A percentile compares a stretch with the other conserved stretches of the same genome.
Evolutionary conservation across 2,329 filamentous ascomycete genomes (phyloP).

Genomic region (Botryotinia narcissicola): DNA sequence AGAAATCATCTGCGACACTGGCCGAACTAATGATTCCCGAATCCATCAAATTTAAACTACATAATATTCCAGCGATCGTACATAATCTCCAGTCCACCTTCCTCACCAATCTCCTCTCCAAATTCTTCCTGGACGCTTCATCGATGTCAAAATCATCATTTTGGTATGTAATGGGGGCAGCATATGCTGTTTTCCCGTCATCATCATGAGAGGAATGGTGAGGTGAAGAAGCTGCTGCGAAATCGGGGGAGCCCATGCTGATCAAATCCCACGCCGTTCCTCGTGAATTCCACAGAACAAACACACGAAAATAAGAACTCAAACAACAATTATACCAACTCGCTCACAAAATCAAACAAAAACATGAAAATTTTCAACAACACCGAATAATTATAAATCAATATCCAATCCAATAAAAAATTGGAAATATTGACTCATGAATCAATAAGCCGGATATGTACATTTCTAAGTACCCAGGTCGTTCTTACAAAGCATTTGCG

Average conservation of each 20-base stretch:
- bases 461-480: background rate
- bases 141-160: background rate
- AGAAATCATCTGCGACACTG: slow-evolving; percentile 54
- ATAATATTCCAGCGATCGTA: slow-evolving; percentile 68
- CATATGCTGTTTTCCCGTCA: background rate
- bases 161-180: background rate
- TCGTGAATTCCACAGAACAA: background rate
- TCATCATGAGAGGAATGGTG: background rate
- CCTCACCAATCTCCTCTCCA: slow-evolving; percentile 49
- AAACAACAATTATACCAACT: background rate
- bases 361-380: background rate
- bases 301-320: background rate
- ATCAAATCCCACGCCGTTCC: background rate
- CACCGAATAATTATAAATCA: background rate
- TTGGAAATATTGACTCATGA: background rate
- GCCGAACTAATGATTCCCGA: slow-evolving; percentile 68
- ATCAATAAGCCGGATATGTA: background rate
- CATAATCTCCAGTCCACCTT: slow-evolving; percentile 68
- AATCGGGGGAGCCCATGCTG: slow-evolving; percentile 10
- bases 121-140: background rate
- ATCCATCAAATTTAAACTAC: slow-evolving; percentile 67
- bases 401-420: background rate
- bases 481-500: slow-evolving; percentile 2
- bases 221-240: background rate
- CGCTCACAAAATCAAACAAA: background rate